Evolutionary conservation across 2,329 filamentous ascomycete species (phyloP).

Genomic region (Aaosphaeria arxii): DNA sequence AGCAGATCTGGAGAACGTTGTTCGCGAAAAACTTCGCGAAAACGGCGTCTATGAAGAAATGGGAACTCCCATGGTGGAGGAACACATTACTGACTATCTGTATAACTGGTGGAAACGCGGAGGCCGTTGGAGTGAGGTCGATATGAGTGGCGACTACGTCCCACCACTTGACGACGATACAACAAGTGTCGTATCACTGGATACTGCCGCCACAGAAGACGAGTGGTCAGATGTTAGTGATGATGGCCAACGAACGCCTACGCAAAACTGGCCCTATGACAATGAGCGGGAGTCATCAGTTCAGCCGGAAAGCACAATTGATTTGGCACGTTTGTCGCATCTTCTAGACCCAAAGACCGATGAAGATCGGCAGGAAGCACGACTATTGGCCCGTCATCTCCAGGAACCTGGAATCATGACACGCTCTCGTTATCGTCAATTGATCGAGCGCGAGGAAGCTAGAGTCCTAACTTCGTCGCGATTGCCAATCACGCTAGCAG

Average conservation of each 20-base stretch:
- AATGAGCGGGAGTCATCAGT: conserved; percentile 54
- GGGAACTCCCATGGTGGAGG: conserved; percentile 49
- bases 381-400: conserved; percentile 76
- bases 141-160: conserved; percentile 75
- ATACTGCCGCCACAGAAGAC: conserved; percentile 38
- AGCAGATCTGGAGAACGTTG: conserved; percentile 73
- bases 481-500: conserved; percentile 34
- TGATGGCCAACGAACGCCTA: conserved; percentile 67
- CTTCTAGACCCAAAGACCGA: conserved; percentile 76
- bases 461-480: conserved; percentile 58
- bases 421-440: conserved; percentile 69
- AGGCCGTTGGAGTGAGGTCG: conserved; percentile 80
- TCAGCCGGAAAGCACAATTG: conserved; percentile 46
- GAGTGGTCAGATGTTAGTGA: conserved; percentile 46
- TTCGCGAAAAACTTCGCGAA: conserved; percentile 59
- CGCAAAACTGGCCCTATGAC: conserved; percentile 58
- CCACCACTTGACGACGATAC: conserved; percentile 65
- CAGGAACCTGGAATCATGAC: conserved; percentile 72
- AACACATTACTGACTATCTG: conserved; percentile 67
- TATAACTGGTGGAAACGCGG: conserved; percentile 84
- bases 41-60: conserved; percentile 23
- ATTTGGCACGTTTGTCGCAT: conserved; percentile 67
- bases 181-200: conserved; percentile 75
- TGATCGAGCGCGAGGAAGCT: conserved; percentile 66
- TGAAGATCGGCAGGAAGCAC: conserved; percentile 78